Conservation (phyloP, 148 eudicot genomes). For the Spergularia bocconei region DNA sequence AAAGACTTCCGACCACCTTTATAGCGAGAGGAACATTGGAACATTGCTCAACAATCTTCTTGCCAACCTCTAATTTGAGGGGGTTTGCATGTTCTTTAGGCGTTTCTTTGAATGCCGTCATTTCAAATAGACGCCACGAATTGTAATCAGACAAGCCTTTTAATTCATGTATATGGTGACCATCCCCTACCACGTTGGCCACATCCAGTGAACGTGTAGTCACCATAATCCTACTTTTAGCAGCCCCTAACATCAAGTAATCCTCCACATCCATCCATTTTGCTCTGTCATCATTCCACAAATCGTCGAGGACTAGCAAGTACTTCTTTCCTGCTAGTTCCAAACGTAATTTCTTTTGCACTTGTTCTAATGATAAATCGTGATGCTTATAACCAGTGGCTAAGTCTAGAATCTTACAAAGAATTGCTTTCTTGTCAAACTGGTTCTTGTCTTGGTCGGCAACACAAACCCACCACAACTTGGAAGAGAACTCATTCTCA, state of each 20-base stretch:
- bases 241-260: conserved; percentile 11
- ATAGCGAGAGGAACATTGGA: no score
- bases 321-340: conserved; percentile 10
- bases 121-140: conserved; percentile 11
- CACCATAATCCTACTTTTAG: conserved; percentile 24
- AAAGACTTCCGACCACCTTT: no score
- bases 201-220: conserved; percentile 26
- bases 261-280: conserved; percentile 13
- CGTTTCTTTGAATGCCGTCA: not conserved
- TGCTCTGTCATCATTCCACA: conserved; percentile 26
- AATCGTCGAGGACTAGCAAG: conserved; percentile 32
- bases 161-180: not conserved
- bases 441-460: conserved; percentile 4
- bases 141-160: not conserved
- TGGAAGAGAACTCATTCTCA: not conserved
- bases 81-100: not conserved
- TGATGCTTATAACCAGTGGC: not conserved
- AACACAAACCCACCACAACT: conserved; percentile 25
- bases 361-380: not conserved
- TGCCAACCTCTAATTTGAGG: not conserved
- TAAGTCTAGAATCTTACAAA: conserved; percentile 15
- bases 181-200: not conserved
- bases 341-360: not conserved
- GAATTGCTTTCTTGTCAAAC: conserved; percentile 10
- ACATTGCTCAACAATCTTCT: no score